Conservation (phyloP, 495 filamentous ascomycete species). For the Cudoniella acicularis region DNA sequence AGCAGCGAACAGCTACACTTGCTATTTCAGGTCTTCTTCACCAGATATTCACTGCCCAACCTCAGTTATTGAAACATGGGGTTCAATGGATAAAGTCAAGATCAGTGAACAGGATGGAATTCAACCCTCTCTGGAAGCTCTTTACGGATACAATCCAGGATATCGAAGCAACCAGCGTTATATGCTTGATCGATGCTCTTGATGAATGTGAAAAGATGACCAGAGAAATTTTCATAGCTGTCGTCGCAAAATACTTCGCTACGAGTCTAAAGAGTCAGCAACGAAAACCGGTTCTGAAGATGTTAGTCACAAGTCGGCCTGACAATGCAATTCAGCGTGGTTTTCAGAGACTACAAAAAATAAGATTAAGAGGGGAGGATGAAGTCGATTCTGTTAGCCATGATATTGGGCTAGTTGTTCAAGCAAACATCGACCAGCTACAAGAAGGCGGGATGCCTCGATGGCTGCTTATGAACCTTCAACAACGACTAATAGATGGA, state of each 20-base stretch:
- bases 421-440: not conserved
- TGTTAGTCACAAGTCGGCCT: not conserved
- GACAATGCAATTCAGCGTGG: not conserved
- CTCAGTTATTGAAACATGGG: slow-evolving; percentile 20
- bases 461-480: slow-evolving; percentile 14
- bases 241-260: not conserved
- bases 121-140: not conserved
- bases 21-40: slow-evolving; percentile 24
- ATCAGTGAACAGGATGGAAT: not conserved
- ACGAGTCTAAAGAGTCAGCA: too few relatives aligned
- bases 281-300: not conserved
- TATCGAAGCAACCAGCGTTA: not conserved
- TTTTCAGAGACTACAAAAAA: not conserved
- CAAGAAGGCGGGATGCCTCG: not conserved
- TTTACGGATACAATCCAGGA: not conserved
- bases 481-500: slow-evolving; percentile 24
- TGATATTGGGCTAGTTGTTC: slow-evolving; percentile 15
- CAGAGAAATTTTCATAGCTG: not conserved
- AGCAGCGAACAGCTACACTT: slow-evolving; percentile 28
- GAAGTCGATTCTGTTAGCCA: slow-evolving; percentile 11
- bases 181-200: not conserved
- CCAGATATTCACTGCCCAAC: slow-evolving; percentile 18
- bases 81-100: not conserved
- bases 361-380: not conserved
- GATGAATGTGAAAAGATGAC: not conserved